Evolutionary conservation across 208 protist species (phyloP).

Genomic region (Porcisia hertigi): DNA sequence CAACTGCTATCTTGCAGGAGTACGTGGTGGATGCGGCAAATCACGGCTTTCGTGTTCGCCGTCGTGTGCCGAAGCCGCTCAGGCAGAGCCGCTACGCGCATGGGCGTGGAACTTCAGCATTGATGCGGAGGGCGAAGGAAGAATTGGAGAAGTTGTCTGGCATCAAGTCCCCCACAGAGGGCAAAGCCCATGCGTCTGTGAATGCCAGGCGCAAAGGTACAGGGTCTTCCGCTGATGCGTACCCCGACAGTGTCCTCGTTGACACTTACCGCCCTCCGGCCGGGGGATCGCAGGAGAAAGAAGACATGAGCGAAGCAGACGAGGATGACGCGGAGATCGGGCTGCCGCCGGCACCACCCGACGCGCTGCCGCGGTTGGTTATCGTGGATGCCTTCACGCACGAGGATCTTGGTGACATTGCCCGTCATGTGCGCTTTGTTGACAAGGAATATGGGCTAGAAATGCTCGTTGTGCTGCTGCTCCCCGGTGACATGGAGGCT

Average conservation of each 20-base stretch:
- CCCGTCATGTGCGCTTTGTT: constrained; percentile 65
- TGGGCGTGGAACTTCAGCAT: constrained; percentile 25
- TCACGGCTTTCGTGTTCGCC: constrained; percentile 50
- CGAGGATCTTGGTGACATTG: constrained; percentile 72
- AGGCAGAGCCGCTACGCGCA: constrained; percentile 45
- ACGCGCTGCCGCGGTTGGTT: constrained; percentile 66
- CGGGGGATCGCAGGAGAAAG: not conserved
- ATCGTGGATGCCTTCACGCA: constrained; percentile 85
- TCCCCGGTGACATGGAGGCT: constrained; percentile 28
- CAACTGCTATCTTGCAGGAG: constrained; percentile 58
- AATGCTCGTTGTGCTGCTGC: constrained; percentile 69
- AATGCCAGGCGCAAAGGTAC: not conserved
- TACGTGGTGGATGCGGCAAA: constrained; percentile 38
- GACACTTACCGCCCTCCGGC: not conserved
- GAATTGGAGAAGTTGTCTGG: constrained; percentile 17
- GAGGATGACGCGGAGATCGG: constrained; percentile 19
- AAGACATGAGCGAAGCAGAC: not conserved
- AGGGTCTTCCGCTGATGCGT: not conserved
- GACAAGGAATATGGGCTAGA: constrained; percentile 66
- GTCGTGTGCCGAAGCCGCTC: constrained; percentile 16
- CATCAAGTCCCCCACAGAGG: not conserved
- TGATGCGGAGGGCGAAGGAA: constrained; percentile 22
- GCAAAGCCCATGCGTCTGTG: not conserved
- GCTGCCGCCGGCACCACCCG: constrained; percentile 29
- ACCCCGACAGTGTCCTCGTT: not conserved